These are phyloP conservation scores for Umbelopsis isabellina DNA, from an alignment of 192 early-diverging fungal genomes.

Conservation along the genomic window DNA sequence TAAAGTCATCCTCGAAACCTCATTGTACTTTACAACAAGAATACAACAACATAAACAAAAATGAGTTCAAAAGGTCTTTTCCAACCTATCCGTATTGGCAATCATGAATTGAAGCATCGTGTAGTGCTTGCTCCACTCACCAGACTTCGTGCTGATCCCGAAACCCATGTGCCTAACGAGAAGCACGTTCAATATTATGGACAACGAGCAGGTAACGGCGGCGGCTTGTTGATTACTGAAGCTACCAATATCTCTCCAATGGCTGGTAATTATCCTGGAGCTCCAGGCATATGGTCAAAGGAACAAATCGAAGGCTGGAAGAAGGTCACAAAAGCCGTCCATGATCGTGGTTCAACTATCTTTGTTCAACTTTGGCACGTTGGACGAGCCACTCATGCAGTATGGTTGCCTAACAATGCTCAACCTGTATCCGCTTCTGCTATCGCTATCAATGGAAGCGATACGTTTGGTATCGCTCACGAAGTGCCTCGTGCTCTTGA, in stretches of 20 bases:
- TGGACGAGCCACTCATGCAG: slow-evolving; percentile 14
- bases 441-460: slow-evolving; percentile 22
- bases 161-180: slow-evolving; percentile 16
- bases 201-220: slow-evolving; percentile 13
- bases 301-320: slow-evolving; percentile 58
- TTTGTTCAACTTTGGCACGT: slow-evolving; percentile 59
- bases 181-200: slow-evolving; percentile 14
- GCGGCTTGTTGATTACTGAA: slow-evolving; percentile 26
- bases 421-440: slow-evolving; percentile 16
- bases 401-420: slow-evolving; percentile 6
- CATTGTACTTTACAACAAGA: too few relatives aligned
- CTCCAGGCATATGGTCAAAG: slow-evolving; percentile 38
- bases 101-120: slow-evolving; percentile 2
- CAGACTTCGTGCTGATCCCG: not conserved
- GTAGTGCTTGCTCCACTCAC: slow-evolving; percentile 30
- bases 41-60: too few relatives aligned
- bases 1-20: too few relatives aligned
- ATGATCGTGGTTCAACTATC: slow-evolving; percentile 55
- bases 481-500: slow-evolving; percentile 20
- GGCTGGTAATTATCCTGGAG: slow-evolving; percentile 18
- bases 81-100: slow-evolving; percentile 23
- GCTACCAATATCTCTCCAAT: slow-evolving; percentile 21
- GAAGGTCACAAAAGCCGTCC: slow-evolving; percentile 53
- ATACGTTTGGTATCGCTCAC: slow-evolving; percentile 3
- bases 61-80: slow-evolving; percentile 10